phyloP scores from a whole-genome alignment of 768 basidiomycete species.

The Hericium erinaceus region DNA sequence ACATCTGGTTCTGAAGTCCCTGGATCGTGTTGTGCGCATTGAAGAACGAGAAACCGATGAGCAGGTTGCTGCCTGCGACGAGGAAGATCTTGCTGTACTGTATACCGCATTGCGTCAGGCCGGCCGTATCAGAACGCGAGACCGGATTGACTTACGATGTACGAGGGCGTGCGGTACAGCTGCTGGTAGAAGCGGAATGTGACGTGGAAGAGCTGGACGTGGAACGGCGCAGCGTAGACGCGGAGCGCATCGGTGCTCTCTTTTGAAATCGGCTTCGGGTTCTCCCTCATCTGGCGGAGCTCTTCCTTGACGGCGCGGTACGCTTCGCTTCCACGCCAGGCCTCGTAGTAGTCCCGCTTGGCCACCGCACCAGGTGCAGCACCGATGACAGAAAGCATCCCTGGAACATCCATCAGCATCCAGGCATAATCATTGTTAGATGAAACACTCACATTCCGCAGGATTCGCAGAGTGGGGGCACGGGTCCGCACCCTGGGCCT shows the following conservation, averaged over 20 bases:
- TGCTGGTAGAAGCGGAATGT: constrained; percentile 1
- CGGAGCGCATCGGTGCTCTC: neutral
- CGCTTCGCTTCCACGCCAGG: constrained; percentile 39
- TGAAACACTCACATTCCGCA: neutral
- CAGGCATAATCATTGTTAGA: too few relatives aligned
- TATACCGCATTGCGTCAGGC: constrained; percentile 6
- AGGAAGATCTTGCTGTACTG: constrained; percentile 26
- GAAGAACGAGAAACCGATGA: constrained; percentile 38
- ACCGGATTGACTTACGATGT: neutral
- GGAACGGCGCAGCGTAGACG: neutral
- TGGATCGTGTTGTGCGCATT: constrained; percentile 26
- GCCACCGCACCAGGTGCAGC: constrained; percentile 39
- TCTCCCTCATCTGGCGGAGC: constrained; percentile 33
- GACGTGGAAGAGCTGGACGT: neutral
- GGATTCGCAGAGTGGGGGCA: constrained; percentile 69
- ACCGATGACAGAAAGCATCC: constrained; percentile 45
- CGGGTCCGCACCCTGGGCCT: constrained; percentile 49
- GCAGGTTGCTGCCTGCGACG: constrained; percentile 23
- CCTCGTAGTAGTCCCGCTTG: constrained; percentile 40
- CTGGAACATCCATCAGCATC: constrained; percentile 28
- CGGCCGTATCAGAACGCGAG: neutral
- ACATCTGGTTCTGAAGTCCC: constrained; percentile 34
- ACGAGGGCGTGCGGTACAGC: neutral
- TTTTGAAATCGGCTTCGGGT: constrained; percentile 20
- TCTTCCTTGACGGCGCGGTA: constrained; percentile 27